Evolutionary conservation across 345 rosid species (phyloP).

Genomic region (Barbarea vulgaris): DNA sequence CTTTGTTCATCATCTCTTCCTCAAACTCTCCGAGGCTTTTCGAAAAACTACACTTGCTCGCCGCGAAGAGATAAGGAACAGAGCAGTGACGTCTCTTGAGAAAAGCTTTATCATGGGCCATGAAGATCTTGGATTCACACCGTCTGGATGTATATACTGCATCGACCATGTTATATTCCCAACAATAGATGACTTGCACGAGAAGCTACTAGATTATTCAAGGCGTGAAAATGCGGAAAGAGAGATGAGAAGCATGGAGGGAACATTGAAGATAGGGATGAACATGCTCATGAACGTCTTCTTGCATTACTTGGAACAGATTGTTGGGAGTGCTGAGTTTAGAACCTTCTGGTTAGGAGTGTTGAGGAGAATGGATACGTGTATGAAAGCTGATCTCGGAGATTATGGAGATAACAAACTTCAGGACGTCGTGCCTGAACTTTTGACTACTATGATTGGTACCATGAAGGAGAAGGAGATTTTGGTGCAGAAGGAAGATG

Average conservation of each 20-base stretch:
- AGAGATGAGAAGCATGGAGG: conserved; percentile 92
- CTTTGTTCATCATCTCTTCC: conserved; percentile 51
- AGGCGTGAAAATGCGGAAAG: conserved; percentile 74
- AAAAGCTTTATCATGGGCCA: conserved; percentile 54
- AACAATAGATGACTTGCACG: conserved; percentile 76
- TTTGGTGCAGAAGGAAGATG: conserved; percentile 61
- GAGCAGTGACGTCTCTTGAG: conserved; percentile 56
- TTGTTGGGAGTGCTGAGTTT: conserved; percentile 59
- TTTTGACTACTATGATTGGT: conserved; percentile 64
- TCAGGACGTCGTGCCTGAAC: conserved; percentile 58
- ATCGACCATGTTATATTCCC: conserved; percentile 43
- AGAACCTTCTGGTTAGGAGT: conserved; percentile 91
- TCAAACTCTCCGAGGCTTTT: conserved; percentile 82
- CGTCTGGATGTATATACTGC: conserved; percentile 59
- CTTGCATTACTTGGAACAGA: conserved; percentile 46
- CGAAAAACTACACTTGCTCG: conserved; percentile 78
- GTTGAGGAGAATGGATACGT: conserved; percentile 93
- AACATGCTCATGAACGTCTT: conserved; percentile 61
- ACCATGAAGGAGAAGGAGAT: conserved; percentile 73
- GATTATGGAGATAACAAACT: conserved; percentile 61
- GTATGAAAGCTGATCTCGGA: conserved; percentile 88
- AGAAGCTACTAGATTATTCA: conserved; percentile 82
- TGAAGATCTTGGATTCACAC: conserved; percentile 67
- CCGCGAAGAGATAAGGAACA: conserved; percentile 82
- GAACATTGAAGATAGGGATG: conserved; percentile 69